Evolutionary conservation across 208 protist species (phyloP).

Genomic region (Acanthamoeba lenticulata): DNA sequence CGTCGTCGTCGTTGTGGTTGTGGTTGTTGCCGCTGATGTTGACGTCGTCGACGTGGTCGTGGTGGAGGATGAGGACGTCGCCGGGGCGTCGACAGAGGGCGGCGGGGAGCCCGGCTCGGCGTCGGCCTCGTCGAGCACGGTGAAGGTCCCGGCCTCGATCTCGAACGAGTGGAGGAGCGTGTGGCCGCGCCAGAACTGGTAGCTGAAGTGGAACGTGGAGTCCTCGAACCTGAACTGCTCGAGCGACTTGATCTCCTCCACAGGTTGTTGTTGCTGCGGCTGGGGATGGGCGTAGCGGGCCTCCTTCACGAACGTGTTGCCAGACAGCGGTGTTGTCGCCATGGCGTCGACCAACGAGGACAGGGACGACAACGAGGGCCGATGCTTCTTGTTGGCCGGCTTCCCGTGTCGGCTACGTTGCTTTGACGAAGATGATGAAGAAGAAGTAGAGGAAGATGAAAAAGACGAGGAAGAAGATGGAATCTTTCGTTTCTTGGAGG

Average conservation of each 20-base stretch:
- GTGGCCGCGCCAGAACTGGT: slow-evolving; percentile 29
- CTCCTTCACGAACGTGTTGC: not conserved
- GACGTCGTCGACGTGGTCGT: not conserved
- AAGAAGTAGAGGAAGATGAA: not conserved
- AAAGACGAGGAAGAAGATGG: not conserved
- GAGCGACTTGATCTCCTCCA: slow-evolving; percentile 35
- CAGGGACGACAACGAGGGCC: not conserved
- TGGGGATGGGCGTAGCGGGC: not conserved
- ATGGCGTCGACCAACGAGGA: not conserved
- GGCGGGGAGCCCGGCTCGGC: not conserved
- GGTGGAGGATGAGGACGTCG: not conserved
- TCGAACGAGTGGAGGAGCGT: slow-evolving; percentile 38
- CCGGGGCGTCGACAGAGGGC: not conserved
- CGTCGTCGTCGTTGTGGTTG: not conserved
- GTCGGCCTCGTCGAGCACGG: not conserved
- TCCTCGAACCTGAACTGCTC: slow-evolving; percentile 35
- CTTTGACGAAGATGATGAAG: not conserved
- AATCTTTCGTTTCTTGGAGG: not conserved
- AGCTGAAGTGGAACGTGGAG: slow-evolving; percentile 17
- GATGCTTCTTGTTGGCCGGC: not conserved
- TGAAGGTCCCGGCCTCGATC: not conserved
- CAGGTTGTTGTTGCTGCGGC: not conserved
- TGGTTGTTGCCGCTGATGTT: not conserved
- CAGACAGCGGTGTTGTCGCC: not conserved
- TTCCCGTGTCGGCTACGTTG: not conserved